A percentile compares a stretch with the other conserved stretches of the same genome.
Evolutionary conservation across 208 protist genomes (phyloP).

Genomic region (Leishmania tropica): DNA sequence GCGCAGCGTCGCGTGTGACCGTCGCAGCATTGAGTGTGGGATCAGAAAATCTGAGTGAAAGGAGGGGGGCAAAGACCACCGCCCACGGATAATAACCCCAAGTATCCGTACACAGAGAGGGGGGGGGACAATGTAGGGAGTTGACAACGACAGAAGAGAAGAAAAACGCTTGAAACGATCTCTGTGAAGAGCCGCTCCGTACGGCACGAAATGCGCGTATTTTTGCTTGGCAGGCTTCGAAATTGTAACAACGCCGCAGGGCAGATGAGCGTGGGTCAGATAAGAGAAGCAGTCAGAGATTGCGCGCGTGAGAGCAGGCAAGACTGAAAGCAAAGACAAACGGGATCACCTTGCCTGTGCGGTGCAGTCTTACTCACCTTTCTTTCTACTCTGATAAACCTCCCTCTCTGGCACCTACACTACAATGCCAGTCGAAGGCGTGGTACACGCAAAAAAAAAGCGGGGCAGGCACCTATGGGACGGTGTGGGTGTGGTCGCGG

Average conservation of each 20-base stretch:
- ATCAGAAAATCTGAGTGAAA: neutral
- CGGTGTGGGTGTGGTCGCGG: neutral
- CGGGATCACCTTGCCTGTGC: neutral
- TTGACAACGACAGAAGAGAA: constrained; percentile 1
- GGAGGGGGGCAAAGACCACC: no score
- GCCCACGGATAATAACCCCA: no score
- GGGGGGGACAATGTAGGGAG: neutral
- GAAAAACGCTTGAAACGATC: neutral
- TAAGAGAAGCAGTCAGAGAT: constrained; percentile 1
- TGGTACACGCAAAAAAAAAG: neutral
- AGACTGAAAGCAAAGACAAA: constrained; percentile 7
- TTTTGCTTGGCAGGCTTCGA: neutral
- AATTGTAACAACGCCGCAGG: neutral
- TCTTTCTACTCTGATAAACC: neutral
- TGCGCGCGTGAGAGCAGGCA: constrained; percentile 20
- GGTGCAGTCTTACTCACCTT: neutral
- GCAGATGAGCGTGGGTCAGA: neutral
- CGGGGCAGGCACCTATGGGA: neutral
- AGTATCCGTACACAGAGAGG: no score
- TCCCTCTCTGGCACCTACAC: neutral
- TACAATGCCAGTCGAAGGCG: neutral
- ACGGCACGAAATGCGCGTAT: neutral
- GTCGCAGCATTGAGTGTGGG: constrained; percentile 1
- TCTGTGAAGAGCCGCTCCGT: neutral
- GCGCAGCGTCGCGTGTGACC: constrained; percentile 5